Evolutionary conservation across 208 protist genomes (phyloP).

Genomic region (Trypanosoma congolense): DNA sequence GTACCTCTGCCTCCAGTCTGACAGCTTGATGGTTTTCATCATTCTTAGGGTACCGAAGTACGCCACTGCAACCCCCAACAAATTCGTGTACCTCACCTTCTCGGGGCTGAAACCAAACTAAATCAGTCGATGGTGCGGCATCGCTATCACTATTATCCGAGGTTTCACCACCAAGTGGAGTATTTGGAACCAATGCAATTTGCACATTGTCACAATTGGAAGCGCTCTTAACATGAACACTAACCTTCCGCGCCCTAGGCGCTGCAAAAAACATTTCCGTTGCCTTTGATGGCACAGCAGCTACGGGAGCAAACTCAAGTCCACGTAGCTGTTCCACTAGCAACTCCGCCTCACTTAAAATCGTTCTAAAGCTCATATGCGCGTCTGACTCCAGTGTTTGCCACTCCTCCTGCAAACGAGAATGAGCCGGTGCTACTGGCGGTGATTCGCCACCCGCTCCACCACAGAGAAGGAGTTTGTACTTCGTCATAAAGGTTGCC

Average conservation of each 20-base stretch:
- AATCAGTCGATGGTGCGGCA: conserved; percentile 2
- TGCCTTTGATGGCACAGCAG: conserved; percentile 5
- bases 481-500: conserved; percentile 24
- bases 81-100: conserved; percentile 23
- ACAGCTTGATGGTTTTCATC: conserved; percentile 6
- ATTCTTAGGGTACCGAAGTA: conserved; percentile 11
- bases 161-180: conserved; percentile 1
- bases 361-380: neutral
- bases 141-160: conserved; percentile 15
- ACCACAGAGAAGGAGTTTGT: conserved; percentile 11
- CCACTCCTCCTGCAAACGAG: neutral
- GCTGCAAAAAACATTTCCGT: conserved; percentile 22
- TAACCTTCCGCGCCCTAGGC: conserved; percentile 15
- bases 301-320: neutral
- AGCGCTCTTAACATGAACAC: conserved; percentile 10
- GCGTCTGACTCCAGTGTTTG: neutral
- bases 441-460: neutral
- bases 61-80: conserved; percentile 11
- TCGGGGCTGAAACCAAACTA: conserved; percentile 25
- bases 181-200: conserved; percentile 14
- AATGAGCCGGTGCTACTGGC: neutral
- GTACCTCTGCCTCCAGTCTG: conserved; percentile 31
- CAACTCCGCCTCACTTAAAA: neutral
- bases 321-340: neutral
- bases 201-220: conserved; percentile 16